A percentile compares a stretch with the other conserved stretches of the same genome.
Conservation (phyloP, 2,329 filamentous ascomycete species). For the Epichloe bromicola region DNA sequence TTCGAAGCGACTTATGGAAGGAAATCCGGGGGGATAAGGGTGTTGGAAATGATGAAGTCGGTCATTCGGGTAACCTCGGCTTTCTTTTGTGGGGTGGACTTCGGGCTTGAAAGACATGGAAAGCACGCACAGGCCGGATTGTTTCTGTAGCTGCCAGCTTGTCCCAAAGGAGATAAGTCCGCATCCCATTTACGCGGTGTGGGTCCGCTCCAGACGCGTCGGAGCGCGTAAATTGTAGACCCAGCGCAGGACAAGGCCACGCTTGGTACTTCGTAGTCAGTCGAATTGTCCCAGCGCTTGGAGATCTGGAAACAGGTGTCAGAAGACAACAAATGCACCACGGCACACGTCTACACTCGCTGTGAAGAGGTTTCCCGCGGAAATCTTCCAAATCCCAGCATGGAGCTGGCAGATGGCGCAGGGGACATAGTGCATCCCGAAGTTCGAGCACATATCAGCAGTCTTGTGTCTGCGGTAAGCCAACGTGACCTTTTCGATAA, state of each 20-base stretch:
- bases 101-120: background rate
- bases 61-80: conserved; percentile 31
- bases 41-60: conserved; percentile 7
- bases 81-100: conserved; percentile 12
- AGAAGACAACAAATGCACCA: background rate
- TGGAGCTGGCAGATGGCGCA: conserved; percentile 41
- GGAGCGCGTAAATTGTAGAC: conserved; percentile 9
- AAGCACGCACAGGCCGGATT: background rate
- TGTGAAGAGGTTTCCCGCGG: background rate
- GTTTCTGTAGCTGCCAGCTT: background rate
- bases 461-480: conserved; percentile 81
- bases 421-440: conserved; percentile 70
- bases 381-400: conserved; percentile 14
- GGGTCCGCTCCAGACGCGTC: conserved; percentile 10
- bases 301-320: background rate
- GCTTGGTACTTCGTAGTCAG: no score
- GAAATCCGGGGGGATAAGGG: conserved; percentile 2
- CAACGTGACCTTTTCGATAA: conserved; percentile 8
- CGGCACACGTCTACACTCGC: background rate
- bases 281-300: background rate
- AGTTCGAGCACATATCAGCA: conserved; percentile 86
- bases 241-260: no score
- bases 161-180: no score
- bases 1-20: background rate
- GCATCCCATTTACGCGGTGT: conserved; percentile 4